Evolutionary conservation across 495 filamentous ascomycete genomes (phyloP).

Genomic region (Opeltia flavorubescens): DNA sequence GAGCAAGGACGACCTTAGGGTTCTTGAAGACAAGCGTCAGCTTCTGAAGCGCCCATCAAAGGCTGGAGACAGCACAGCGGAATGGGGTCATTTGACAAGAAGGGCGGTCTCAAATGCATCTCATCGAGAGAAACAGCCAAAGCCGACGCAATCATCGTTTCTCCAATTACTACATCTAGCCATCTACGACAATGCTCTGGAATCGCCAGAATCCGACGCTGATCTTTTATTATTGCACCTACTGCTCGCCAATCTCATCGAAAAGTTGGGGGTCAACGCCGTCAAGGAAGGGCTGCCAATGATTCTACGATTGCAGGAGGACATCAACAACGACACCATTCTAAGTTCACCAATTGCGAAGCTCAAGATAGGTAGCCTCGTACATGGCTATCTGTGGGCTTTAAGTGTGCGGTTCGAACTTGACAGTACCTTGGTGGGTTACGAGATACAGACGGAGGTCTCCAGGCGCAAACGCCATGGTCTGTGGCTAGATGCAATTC

Average conservation of each 20-base stretch:
- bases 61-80: conserved; percentile 18
- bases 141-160: conserved; percentile 48
- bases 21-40: conserved; percentile 32
- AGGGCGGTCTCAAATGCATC: conserved; percentile 58
- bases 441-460: conserved; percentile 61
- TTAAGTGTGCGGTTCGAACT: conserved; percentile 67
- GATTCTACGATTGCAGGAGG: conserved; percentile 76
- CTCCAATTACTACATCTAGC: conserved; percentile 74
- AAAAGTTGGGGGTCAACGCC: conserved; percentile 72
- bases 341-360: conserved; percentile 40
- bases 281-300: conserved; percentile 69
- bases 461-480: conserved; percentile 50
- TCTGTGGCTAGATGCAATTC: conserved; percentile 61
- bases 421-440: conserved; percentile 48
- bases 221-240: conserved; percentile 67
- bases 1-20: conserved; percentile 46
- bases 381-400: conserved; percentile 76
- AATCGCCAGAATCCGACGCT: conserved; percentile 49
- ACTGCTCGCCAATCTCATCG: conserved; percentile 54
- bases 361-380: conserved; percentile 64
- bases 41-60: conserved; percentile 17
- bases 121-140: conserved; percentile 42
- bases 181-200: conserved; percentile 70
- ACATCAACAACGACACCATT: conserved; percentile 49
- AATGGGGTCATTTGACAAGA: conserved; percentile 34